phyloP scores from a whole-genome alignment of 31 red algal genomes.

The Asparagopsis taxiformis region DNA sequence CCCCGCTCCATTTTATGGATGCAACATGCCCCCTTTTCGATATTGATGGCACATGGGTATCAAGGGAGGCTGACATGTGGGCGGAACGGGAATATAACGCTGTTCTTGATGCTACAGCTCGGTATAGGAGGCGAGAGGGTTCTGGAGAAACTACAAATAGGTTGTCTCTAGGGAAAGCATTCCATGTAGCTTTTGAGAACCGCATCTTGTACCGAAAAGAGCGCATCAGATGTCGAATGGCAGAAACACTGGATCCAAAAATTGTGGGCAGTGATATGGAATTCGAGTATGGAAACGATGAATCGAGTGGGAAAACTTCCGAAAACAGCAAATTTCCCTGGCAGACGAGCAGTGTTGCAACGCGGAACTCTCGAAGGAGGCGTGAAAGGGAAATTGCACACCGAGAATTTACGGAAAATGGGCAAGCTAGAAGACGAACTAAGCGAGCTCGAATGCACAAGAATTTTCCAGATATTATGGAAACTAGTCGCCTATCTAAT shows the following conservation, averaged over 20 bases:
- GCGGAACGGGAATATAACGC: constrained; percentile 77
- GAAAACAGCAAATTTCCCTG: too few relatives aligned
- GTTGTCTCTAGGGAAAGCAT: constrained; percentile 43
- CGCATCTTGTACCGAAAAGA: constrained; percentile 13
- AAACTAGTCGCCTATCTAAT: too few relatives aligned
- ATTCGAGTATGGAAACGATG: too few relatives aligned
- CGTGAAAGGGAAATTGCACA: too few relatives aligned
- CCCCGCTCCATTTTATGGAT: constrained; percentile 42
- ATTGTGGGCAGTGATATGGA: background rate
- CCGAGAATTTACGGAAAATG: too few relatives aligned
- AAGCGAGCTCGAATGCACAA: too few relatives aligned
- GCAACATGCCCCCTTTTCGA: constrained; percentile 84
- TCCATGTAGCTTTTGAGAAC: constrained; percentile 20
- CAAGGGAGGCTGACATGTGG: constrained; percentile 44
- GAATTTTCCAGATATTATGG: too few relatives aligned
- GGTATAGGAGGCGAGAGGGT: constrained; percentile 6
- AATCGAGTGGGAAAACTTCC: too few relatives aligned
- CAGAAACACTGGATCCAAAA: background rate
- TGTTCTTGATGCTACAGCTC: constrained; percentile 53
- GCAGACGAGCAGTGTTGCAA: too few relatives aligned
- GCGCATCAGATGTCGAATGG: background rate
- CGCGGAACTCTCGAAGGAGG: too few relatives aligned
- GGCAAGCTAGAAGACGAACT: too few relatives aligned
- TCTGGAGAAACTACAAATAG: background rate
- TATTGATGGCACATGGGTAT: constrained; percentile 63